phyloP scores from a whole-genome alignment of 805 yeast genomes.

The Pichia phayaonensis region DNA sequence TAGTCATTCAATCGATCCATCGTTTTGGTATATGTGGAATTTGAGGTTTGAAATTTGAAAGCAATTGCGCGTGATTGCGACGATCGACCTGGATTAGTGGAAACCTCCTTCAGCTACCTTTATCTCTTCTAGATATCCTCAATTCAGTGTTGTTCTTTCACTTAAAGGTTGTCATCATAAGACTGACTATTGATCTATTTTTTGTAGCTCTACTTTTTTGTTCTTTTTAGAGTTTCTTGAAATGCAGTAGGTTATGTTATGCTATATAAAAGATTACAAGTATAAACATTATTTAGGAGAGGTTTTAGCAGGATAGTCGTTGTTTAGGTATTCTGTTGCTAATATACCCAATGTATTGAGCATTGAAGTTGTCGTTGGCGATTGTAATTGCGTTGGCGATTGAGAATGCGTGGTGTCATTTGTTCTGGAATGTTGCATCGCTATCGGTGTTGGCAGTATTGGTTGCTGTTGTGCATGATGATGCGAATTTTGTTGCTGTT shows the following conservation, averaged over 20 bases:
- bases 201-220: too few relatives aligned
- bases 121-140: too few relatives aligned
- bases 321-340: constrained; percentile 29
- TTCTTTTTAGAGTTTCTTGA: too few relatives aligned
- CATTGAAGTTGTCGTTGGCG: constrained; percentile 15
- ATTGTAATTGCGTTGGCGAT: not conserved
- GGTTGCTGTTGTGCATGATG: not conserved
- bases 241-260: not conserved
- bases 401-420: not conserved
- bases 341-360: constrained; percentile 30
- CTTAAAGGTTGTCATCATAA: too few relatives aligned
- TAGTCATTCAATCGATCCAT: too few relatives aligned
- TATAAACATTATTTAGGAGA: not conserved
- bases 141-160: too few relatives aligned
- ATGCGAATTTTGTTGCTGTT: not conserved
- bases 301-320: constrained; percentile 13
- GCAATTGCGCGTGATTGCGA: too few relatives aligned
- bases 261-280: not conserved
- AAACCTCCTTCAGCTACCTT: too few relatives aligned
- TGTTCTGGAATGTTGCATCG: not conserved
- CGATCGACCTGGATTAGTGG: too few relatives aligned
- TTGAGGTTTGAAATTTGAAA: too few relatives aligned
- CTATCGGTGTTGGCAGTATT: not conserved
- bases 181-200: too few relatives aligned
- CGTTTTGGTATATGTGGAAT: too few relatives aligned